These are phyloP conservation scores for Fusarium stilboides DNA, from an alignment of 2,329 filamentous ascomycete genomes.

Conservation along the genomic window DNA sequence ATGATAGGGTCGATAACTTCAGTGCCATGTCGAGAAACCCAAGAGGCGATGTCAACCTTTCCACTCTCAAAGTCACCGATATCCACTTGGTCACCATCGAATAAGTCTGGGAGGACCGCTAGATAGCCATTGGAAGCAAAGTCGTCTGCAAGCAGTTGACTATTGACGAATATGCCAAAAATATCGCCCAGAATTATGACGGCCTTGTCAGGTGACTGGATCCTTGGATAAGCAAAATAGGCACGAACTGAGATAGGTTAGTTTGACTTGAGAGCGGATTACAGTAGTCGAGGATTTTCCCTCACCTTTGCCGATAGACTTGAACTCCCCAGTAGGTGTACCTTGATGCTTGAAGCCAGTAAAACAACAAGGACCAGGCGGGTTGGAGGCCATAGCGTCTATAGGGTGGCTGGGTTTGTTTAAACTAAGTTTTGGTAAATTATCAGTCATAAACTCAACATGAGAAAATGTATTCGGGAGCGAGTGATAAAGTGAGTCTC, in stretches of 20 bases:
- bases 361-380: not conserved
- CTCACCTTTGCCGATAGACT: not conserved
- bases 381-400: not conserved
- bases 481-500: no score
- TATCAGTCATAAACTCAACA: no score
- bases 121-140: not conserved
- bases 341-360: not conserved
- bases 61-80: no score
- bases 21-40: not conserved
- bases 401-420: no score
- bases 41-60: no score
- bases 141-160: not conserved
- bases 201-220: no score
- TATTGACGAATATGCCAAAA: not conserved
- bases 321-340: not conserved
- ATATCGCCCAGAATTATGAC: no score
- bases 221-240: not conserved
- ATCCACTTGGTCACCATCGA: not conserved
- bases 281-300: not conserved
- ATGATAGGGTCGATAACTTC: not conserved
- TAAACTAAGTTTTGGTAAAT: no score
- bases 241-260: no score
- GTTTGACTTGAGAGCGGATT: no score
- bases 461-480: no score
- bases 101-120: not conserved